Evolutionary conservation across 345 rosid species (phyloP).

Genomic region (Moringa oleifera): DNA sequence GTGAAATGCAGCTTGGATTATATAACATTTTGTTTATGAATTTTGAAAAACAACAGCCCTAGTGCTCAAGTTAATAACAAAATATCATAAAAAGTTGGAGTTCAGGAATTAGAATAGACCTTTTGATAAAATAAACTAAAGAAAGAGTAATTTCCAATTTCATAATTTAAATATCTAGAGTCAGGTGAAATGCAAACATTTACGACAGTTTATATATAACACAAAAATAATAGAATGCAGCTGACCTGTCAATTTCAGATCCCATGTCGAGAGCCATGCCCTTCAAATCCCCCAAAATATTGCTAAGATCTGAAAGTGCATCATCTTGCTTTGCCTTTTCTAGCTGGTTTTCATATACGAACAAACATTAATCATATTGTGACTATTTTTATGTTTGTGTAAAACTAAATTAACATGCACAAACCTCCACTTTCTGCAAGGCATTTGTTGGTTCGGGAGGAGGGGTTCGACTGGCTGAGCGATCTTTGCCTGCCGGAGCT

Average conservation of each 20-base stretch:
- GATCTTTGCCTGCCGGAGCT: constrained; percentile 35
- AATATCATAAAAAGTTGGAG: too few relatives aligned
- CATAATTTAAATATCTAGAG: too few relatives aligned
- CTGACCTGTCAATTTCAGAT: constrained; percentile 69
- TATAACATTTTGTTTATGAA: too few relatives aligned
- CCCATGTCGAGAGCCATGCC: constrained; percentile 97
- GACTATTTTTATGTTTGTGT: not conserved
- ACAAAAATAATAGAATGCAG: not conserved
- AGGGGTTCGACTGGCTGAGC: constrained; percentile 31
- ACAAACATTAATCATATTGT: not conserved
- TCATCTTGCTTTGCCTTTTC: constrained; percentile 90
- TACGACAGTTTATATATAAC: not conserved
- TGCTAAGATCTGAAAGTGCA: constrained; percentile 69
- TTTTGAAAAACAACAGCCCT: too few relatives aligned
- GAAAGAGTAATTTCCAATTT: not conserved
- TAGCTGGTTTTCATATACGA: constrained; percentile 28
- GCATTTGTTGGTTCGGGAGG: constrained; percentile 51
- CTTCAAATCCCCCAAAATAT: constrained; percentile 81
- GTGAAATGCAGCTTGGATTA: too few relatives aligned
- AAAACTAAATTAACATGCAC: constrained; percentile 11
- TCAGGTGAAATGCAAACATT: not conserved
- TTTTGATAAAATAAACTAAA: too few relatives aligned
- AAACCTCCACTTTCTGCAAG: constrained; percentile 75
- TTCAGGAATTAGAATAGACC: too few relatives aligned
- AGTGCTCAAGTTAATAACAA: too few relatives aligned